These are phyloP conservation scores for Brassica cretica DNA, from an alignment of 345 rosid genomes.

Conservation along the genomic window DNA sequence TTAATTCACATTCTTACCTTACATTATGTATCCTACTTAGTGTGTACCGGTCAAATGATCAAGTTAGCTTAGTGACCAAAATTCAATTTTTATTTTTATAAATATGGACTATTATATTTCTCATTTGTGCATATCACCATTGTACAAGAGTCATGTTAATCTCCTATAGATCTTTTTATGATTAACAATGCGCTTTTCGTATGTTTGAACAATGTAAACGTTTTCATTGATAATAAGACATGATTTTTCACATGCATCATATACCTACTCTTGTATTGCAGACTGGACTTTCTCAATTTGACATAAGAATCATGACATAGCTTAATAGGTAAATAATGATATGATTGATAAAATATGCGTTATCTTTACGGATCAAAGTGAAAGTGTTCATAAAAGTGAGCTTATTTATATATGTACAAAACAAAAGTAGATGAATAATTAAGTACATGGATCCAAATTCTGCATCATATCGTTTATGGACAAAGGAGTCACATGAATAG, in stretches of 20 bases:
- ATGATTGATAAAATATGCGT: background rate
- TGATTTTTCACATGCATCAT: background rate
- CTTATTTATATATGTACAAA: background rate
- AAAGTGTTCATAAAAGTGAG: slow-evolving; percentile 10
- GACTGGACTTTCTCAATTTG: background rate
- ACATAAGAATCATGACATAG: background rate
- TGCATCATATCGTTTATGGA: slow-evolving; percentile 22
- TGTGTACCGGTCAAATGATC: background rate
- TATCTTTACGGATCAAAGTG: background rate
- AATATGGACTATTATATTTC: background rate
- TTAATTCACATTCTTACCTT: background rate
- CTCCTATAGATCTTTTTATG: background rate
- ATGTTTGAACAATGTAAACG: background rate
- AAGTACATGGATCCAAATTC: slow-evolving; percentile 23
- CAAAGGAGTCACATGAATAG: slow-evolving; percentile 30
- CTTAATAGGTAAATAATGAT: background rate
- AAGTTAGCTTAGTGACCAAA: background rate
- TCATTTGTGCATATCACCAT: background rate
- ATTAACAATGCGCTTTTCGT: background rate
- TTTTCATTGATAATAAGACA: background rate
- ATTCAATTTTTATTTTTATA: background rate
- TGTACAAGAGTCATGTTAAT: background rate
- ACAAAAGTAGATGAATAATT: slow-evolving; percentile 19
- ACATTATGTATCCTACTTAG: background rate
- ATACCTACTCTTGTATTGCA: background rate